A percentile compares a stretch with the other conserved stretches of the same genome.
These are phyloP conservation scores for Asterochloris sp. DNA, from an alignment of 139 green algal genomes.

Conservation along the genomic window DNA sequence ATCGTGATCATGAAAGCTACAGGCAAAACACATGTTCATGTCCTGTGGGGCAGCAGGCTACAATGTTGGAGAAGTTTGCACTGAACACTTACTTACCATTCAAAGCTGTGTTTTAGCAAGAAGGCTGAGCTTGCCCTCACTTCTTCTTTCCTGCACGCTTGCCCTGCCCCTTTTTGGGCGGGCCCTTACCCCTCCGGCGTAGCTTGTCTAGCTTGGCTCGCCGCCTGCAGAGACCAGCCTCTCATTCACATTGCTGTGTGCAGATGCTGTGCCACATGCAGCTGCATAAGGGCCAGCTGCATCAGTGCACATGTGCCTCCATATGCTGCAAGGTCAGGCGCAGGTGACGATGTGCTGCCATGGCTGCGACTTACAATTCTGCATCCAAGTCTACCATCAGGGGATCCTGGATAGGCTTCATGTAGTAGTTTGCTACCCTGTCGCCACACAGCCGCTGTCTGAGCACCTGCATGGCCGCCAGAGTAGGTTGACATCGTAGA, in stretches of 20 bases:
- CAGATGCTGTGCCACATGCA: background rate
- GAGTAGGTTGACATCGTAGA: too few relatives aligned
- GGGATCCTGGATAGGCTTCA: conserved; percentile 41
- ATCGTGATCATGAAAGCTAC: too few relatives aligned
- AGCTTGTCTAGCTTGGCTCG: conserved; percentile 50
- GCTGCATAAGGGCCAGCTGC: background rate
- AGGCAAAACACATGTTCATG: too few relatives aligned
- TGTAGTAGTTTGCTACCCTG: conserved; percentile 51
- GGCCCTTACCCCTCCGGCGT: conserved; percentile 50
- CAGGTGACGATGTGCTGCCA: too few relatives aligned
- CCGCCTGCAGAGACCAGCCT: conserved; percentile 19
- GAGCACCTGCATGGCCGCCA: conserved; percentile 28
- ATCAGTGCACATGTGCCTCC: background rate
- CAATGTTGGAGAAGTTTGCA: too few relatives aligned
- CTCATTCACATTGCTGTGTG: background rate
- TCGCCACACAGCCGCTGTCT: conserved; percentile 42
- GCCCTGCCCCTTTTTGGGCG: conserved; percentile 57
- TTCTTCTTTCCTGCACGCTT: conserved; percentile 53
- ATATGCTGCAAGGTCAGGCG: too few relatives aligned
- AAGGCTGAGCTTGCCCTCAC: background rate
- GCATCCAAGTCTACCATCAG: conserved; percentile 52
- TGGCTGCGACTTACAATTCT: background rate
- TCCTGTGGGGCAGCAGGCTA: too few relatives aligned
- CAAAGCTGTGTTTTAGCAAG: too few relatives aligned
- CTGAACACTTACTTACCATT: too few relatives aligned